Evolutionary conservation across 208 protist genomes (phyloP).

Genomic region (Trypanosoma brucei): DNA sequence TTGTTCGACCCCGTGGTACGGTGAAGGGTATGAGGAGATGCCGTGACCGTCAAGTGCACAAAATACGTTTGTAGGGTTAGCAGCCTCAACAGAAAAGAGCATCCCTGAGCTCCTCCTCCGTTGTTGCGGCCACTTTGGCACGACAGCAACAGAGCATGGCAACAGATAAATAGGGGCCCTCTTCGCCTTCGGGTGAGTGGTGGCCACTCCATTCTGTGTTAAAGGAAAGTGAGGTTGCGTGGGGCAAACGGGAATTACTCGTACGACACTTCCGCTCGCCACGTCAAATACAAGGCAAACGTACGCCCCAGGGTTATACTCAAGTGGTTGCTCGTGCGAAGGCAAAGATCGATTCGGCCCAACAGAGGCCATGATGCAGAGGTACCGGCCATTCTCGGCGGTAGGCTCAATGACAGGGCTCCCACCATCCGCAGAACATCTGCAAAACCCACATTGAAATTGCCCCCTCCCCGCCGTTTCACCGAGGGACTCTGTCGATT

Average conservation of each 20-base stretch:
- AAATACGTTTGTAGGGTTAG: too few species aligned
- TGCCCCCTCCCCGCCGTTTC: too few species aligned
- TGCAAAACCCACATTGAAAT: background rate
- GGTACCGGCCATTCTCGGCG: slow-evolving; percentile 67
- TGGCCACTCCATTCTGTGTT: slow-evolving; percentile 28
- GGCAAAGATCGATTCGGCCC: slow-evolving; percentile 49
- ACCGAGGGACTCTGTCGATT: too few species aligned
- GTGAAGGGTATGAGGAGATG: too few species aligned
- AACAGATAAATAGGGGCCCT: slow-evolving; percentile 57
- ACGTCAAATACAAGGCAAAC: slow-evolving; percentile 66
- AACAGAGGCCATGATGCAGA: slow-evolving; percentile 61
- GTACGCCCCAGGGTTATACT: slow-evolving; percentile 53
- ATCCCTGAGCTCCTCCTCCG: slow-evolving; percentile 2
- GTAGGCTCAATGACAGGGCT: slow-evolving; percentile 27
- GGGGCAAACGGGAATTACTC: slow-evolving; percentile 64
- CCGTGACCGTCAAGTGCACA: too few species aligned
- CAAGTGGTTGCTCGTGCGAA: slow-evolving; percentile 34
- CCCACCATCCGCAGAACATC: background rate
- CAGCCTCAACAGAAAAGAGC: background rate
- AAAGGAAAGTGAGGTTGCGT: slow-evolving; percentile 30
- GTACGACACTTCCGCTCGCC: slow-evolving; percentile 47
- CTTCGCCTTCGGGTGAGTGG: slow-evolving; percentile 19
- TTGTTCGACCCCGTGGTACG: too few species aligned
- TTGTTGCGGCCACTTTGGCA: slow-evolving; percentile 9
- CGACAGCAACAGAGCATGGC: slow-evolving; percentile 42